Conservation (phyloP, 768 basidiomycete species). For the Boletus fagicola region DNA sequence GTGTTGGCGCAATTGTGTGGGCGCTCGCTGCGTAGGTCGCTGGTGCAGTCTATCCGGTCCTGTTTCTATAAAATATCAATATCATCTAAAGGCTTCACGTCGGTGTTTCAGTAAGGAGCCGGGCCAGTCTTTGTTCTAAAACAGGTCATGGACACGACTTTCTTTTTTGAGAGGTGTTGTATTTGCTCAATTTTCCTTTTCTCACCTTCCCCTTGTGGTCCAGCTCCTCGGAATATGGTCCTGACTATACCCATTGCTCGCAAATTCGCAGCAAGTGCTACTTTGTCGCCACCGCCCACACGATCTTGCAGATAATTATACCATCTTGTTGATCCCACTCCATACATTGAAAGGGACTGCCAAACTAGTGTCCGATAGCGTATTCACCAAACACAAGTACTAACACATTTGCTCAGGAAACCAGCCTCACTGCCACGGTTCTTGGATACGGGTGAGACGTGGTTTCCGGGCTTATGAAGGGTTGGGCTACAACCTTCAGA, state of each 20-base stretch:
- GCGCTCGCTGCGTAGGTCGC: slow-evolving; percentile 22
- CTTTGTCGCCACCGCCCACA: not conserved
- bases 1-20: slow-evolving; percentile 22
- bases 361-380: not conserved
- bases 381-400: not conserved
- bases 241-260: not conserved
- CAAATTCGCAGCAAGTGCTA: not conserved
- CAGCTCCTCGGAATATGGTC: not conserved
- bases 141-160: not conserved
- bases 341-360: slow-evolving; percentile 4
- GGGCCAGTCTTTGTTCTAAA: not conserved
- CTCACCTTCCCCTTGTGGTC: slow-evolving; percentile 4
- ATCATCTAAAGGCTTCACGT: not conserved
- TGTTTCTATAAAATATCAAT: not conserved
- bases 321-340: not conserved
- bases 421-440: not conserved
- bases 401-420: not conserved
- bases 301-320: not conserved
- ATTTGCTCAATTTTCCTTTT: slow-evolving; percentile 9
- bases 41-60: not conserved
- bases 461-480: not conserved
- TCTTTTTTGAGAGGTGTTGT: slow-evolving; percentile 15
- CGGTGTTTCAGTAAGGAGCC: not conserved
- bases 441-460: not conserved
- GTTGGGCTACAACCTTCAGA: not conserved